Base-by-base conservation (phyloP, 768 basidiomycete genomes). In the Lactarius quietus region DNA sequence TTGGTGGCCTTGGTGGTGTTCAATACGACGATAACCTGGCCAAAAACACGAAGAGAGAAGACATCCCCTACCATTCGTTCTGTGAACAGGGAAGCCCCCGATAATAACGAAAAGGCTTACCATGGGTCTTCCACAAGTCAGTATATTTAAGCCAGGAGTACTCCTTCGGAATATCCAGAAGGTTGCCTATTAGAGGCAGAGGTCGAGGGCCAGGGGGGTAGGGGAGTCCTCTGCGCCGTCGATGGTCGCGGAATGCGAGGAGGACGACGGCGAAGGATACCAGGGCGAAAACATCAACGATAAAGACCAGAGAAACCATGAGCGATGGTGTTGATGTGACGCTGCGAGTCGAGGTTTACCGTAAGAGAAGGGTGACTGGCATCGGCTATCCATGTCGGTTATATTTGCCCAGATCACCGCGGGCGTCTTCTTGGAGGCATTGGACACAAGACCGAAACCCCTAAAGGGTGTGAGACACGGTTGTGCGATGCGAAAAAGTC, bases 21-120 rank as follows among this genome's bases (percentile, higher is more conserved):
- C 38, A 86, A 72, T 58, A 87, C 73, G 58, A 86, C 68, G 72
- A 83, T 78, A 17, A 79, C 77, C 61, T 80, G 80, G 29, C 80
- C 78, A 38, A 86, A 72, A 29, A 83, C 64, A 41, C 72, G 72
- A 55, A 79, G 61, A 64, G 38, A 36, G 14, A 63, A 2, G 15
- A n/a, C 23, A 26, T 61, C 23, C 35, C 23, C 57, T 45, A 28
- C 14, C 15, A 4, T 10, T 15, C 23, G 2, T 41, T 15, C 52
- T 51, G 10, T 38, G 23, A 23, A 38, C 3, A 43, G 29, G 17
- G 58, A 4, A 6, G 6, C 36, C 38, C n/a, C n/a, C n/a, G n/a
- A 3, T 33, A 18, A 39, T 48, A n/a, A 18, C 12, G 20, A 10
- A 12, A 12, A 8, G 9, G 1, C 43, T 6, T 43, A 62, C 61